Percentiles rank a stretch among this genome's conserved stretches.
phyloP scores from a whole-genome alignment of 768 basidiomycete genomes.

The Russula griseocarnosa region DNA sequence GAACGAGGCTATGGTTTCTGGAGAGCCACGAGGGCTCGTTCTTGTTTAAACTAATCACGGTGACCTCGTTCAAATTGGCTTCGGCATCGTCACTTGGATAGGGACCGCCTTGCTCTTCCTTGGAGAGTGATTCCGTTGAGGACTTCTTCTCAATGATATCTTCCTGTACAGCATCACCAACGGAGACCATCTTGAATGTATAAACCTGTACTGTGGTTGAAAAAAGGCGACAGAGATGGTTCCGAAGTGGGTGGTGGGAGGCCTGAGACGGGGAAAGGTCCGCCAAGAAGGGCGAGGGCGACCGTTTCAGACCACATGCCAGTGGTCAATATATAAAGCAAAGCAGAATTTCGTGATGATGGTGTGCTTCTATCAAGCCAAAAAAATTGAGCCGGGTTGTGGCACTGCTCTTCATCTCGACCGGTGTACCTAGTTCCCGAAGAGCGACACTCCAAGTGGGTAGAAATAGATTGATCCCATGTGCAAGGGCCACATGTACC shows the following conservation, averaged over 20 bases:
- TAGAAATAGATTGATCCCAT: too few species aligned
- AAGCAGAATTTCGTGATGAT: neutral
- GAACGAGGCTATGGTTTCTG: conserved; percentile 26
- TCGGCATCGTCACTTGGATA: conserved; percentile 14
- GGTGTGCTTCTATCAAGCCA: neutral
- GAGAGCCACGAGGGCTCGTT: conserved; percentile 27
- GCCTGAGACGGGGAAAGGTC: neutral
- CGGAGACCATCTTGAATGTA: neutral
- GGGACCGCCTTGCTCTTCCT: conserved; percentile 30
- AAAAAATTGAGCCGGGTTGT: neutral
- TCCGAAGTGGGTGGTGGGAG: neutral
- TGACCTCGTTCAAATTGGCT: conserved; percentile 8
- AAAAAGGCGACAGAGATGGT: neutral
- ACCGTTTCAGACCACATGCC: neutral
- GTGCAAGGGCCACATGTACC: neutral
- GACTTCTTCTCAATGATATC: conserved; percentile 27
- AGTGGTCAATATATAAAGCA: neutral
- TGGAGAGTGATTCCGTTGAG: conserved; percentile 29
- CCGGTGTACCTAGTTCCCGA: neutral
- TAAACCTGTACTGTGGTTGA: conserved; percentile 11
- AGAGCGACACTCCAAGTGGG: neutral
- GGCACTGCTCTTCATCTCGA: neutral
- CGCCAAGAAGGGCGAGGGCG: neutral
- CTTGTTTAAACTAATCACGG: conserved; percentile 20
- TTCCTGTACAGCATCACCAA: neutral